Evolutionary conservation across 495 filamentous ascomycete genomes (phyloP).

Genomic region (Aspergillus carlsbadensis): DNA sequence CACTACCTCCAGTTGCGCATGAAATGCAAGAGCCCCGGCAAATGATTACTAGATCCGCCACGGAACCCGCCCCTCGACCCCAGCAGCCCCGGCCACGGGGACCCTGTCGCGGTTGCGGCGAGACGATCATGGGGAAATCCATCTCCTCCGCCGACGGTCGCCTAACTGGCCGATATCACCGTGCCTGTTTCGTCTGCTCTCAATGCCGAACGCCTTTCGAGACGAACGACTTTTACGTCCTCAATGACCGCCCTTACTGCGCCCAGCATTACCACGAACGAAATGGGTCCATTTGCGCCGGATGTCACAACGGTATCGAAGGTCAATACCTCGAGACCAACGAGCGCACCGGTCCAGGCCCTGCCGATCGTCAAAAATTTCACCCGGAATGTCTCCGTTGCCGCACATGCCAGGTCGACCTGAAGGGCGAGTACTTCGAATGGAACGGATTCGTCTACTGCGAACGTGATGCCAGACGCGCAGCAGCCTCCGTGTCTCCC

Average conservation of each 20-base stretch:
- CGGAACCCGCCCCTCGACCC: constrained; percentile 21
- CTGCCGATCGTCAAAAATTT: constrained; percentile 69
- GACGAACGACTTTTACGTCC: constrained; percentile 90
- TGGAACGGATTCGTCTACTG: constrained; percentile 70
- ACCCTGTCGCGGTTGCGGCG: constrained; percentile 77
- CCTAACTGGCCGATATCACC: constrained; percentile 90
- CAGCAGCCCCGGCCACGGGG: constrained; percentile 56
- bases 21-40: constrained; percentile 23
- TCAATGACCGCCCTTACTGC: constrained; percentile 84
- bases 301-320: constrained; percentile 84
- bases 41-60: constrained; percentile 25
- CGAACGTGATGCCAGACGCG: constrained; percentile 77
- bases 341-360: constrained; percentile 31
- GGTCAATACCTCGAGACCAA: constrained; percentile 89
- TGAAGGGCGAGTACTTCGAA: constrained; percentile 72
- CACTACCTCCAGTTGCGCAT: constrained; percentile 11
- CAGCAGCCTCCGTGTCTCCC: constrained; percentile 44
- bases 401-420: constrained; percentile 48
- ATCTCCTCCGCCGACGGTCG: constrained; percentile 92
- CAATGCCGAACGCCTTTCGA: constrained; percentile 80
- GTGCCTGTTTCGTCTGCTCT: constrained; percentile 87
- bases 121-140: constrained; percentile 83
- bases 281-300: constrained; percentile 79
- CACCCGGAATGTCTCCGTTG: constrained; percentile 87
- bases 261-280: constrained; percentile 89